Evolutionary conservation across 2,329 filamentous ascomycete genomes (phyloP), one percentile per base, ranked within the genome.

Genomic region (Monosporascus sp.): DNA sequence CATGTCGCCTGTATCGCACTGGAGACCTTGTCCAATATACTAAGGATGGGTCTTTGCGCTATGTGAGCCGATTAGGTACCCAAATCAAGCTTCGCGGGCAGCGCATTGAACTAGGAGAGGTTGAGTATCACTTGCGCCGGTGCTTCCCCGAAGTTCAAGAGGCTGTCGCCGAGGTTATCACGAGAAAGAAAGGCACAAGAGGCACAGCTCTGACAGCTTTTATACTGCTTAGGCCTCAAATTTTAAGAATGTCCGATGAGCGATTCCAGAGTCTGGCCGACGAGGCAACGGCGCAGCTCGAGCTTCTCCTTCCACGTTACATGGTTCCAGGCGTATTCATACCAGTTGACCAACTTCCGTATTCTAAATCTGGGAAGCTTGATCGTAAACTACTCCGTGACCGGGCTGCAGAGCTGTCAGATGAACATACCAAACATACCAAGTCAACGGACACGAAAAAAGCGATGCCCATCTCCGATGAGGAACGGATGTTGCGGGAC

Each of bases 1-100:
- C 69, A 81, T 80, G 20, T 68, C 80, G 50, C 61, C 87, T 60
- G 71, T 88, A 61, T 68, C 78, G 53, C 7, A 57, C 59, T 5
- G 59, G 59, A 11, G 59, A 61, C 50, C 45, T 57, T 8, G 52
- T 50, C 8, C 9, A 43, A 7, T 67, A 67, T 26, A 52, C 64
- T 38, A 54, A 57, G 1, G 80, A 86, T 63, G 64, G 67, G 14
- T 52, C 48, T 27, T 55, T 73, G 22, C 48, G 62, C 7, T 71
- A 66, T 49, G 52, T 75, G 50, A 76, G 76, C 45, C 70, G 77
- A 41, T 75, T 74, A 53, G 77, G 79, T 59, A 69, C 69, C 2
- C 76, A 79, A 59, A 68, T 77, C 11, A 61, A 61, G 20, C 22
- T 61, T 6, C 50, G 52, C 8, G 59, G 59, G 0, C 59, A 61